Conservation (phyloP, 768 basidiomycete genomes). For the Stropharia rugosoannulata region DNA sequence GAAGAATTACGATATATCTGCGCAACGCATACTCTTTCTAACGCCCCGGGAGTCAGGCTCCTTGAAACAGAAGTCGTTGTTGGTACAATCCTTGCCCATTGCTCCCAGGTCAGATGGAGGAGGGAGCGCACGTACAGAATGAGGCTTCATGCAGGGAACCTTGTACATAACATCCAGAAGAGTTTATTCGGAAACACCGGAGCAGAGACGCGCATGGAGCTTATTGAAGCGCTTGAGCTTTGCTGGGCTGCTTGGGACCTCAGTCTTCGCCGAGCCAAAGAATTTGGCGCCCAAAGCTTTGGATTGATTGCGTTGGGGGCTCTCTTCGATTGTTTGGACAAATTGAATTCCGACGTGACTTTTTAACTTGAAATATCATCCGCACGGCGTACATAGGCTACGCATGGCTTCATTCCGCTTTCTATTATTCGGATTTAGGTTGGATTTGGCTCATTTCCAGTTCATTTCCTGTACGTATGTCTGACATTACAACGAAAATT, state of each 20-base stretch:
- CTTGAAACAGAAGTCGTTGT: slow-evolving; percentile 74
- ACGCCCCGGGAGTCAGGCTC: slow-evolving; percentile 51
- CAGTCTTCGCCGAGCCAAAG: slow-evolving; percentile 38
- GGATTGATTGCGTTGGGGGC: slow-evolving; percentile 60
- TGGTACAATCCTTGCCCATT: slow-evolving; percentile 73
- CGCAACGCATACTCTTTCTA: slow-evolving; percentile 63
- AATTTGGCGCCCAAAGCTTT: slow-evolving; percentile 64
- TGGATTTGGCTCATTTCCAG: too few relatives aligned
- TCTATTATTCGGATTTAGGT: too few relatives aligned
- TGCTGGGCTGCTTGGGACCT: slow-evolving; percentile 71
- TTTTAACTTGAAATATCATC: too few relatives aligned
- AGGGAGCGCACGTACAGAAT: slow-evolving; percentile 60
- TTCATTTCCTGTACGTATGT: too few relatives aligned
- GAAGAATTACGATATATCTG: slow-evolving; percentile 74
- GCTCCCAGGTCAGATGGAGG: slow-evolving; percentile 60
- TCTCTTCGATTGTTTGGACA: slow-evolving; percentile 59
- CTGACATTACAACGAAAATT: too few relatives aligned
- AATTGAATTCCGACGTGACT: slow-evolving; percentile 13
- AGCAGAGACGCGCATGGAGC: slow-evolving; percentile 23
- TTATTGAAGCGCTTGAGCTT: slow-evolving; percentile 41
- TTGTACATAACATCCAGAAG: slow-evolving; percentile 50
- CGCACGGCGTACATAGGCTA: too few relatives aligned
- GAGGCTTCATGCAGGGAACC: slow-evolving; percentile 50
- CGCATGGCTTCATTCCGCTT: too few relatives aligned
- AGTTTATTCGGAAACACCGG: slow-evolving; percentile 32